Evolutionary conservation across 2,329 filamentous ascomycete species (phyloP), one percentile per base, ranked within the genome.

Genomic region (Cercospora sp.): DNA sequence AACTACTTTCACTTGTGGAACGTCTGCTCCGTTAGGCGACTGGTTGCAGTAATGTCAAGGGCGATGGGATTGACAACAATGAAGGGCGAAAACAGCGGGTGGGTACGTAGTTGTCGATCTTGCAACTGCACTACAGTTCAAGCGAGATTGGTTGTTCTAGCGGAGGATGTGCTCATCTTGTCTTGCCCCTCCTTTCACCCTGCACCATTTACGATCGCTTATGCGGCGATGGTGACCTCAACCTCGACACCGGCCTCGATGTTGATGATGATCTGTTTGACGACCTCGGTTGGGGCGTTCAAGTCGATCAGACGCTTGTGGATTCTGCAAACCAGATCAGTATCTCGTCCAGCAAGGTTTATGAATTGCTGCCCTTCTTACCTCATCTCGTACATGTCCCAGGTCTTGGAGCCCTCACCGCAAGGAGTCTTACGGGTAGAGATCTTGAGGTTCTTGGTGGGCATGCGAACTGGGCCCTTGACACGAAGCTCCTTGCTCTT

Each of bases 371-470:
- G 20, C 20, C 20, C 20, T 23, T 23, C 20, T 71, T 64, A 78
- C 86, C 94, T 91, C 93, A 99, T 96, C 91, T 99, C 94, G 85
- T 88, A 99, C 84, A 88, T 90, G 84, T 98, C 95, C 95, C 95
- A 99, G 81, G 95, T 99, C 93, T 99, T 99, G 85, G 91, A 96
- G 86, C 95, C 95, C 90, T 99, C 95, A 91, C 95, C 95, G 86
- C 92, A 95, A 83, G 95, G 95, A 75, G 95, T 98, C 91, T 99
- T 99, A 81, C 95, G 91, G 88, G 95, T 97, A 82, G 92, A 93
- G 88, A 97, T 89, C 88, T 95, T 93, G 80, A 98, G 89, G 83
- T 89, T 92, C 91, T 97, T 97, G 87, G 94, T 97, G 79, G 95
- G 93, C 79, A 97, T 91, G 81, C 94, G 93, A 84, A 98, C 94